Conservation (phyloP, 495 filamentous ascomycete genomes). For the Penicillium atrosanguineum region DNA sequence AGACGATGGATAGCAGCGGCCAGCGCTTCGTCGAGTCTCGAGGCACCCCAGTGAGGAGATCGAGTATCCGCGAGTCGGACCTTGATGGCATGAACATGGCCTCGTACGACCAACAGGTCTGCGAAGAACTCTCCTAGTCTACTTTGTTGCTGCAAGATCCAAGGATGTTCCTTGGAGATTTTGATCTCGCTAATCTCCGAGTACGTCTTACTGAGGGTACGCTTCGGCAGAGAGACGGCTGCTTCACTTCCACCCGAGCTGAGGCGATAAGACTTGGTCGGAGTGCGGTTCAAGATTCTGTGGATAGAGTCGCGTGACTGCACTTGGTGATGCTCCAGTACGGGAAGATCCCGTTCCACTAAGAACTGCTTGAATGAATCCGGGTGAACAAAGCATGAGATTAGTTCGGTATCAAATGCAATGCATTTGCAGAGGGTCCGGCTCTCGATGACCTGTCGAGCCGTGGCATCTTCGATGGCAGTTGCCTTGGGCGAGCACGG, state of each 20-base stretch:
- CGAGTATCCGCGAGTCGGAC: slow-evolving; percentile 47
- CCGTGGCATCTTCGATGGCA: slow-evolving; percentile 61
- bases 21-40: slow-evolving; percentile 50
- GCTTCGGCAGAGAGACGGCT: slow-evolving; percentile 55
- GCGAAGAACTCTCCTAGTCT: slow-evolving; percentile 65
- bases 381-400: slow-evolving; percentile 54
- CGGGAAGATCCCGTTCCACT: slow-evolving; percentile 47
- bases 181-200: slow-evolving; percentile 50
- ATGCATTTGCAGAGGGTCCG: slow-evolving; percentile 59
- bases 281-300: slow-evolving; percentile 52
- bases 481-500: slow-evolving; percentile 61
- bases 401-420: slow-evolving; percentile 50
- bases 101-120: slow-evolving; percentile 61
- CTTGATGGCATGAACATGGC: slow-evolving; percentile 60
- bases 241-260: slow-evolving; percentile 46
- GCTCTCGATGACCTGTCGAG: slow-evolving; percentile 59
- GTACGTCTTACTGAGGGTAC: slow-evolving; percentile 52
- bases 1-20: slow-evolving; percentile 59
- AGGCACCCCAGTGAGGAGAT: slow-evolving; percentile 50
- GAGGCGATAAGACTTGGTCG: slow-evolving; percentile 52
- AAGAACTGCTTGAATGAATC: slow-evolving; percentile 57
- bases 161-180: slow-evolving; percentile 56
- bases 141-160: slow-evolving; percentile 68
- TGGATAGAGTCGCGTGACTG: slow-evolving; percentile 54
- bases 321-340: slow-evolving; percentile 59